A percentile compares a stretch with the other conserved stretches of the same genome.
phyloP scores from a whole-genome alignment of 2,329 filamentous ascomycete genomes.

The Paraphoma chrysanthemicola region DNA sequence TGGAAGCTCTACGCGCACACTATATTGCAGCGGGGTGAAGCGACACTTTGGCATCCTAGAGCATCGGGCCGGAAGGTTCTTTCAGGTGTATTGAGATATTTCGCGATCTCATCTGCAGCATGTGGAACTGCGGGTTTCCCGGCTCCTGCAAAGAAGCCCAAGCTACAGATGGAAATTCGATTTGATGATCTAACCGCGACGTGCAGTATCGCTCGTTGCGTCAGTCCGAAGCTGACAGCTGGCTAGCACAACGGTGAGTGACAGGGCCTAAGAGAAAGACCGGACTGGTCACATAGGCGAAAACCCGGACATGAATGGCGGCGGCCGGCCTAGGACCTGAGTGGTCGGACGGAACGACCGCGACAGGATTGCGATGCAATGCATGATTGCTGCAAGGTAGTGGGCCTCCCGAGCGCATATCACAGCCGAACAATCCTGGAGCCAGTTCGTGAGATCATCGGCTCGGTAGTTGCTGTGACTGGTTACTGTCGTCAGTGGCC shows the following conservation, averaged over 20 bases:
- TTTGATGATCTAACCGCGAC: background rate
- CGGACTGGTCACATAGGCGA: no score
- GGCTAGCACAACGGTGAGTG: background rate
- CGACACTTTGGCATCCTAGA: background rate
- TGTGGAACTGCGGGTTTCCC: no score
- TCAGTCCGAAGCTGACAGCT: background rate
- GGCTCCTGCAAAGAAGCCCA: background rate
- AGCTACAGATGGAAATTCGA: background rate
- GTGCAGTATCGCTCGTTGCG: background rate
- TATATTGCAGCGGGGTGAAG: background rate
- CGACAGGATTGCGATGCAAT: background rate
- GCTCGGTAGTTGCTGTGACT: background rate
- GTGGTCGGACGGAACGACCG: background rate
- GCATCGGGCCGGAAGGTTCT: background rate
- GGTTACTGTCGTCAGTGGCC: background rate
- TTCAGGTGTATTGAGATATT: background rate
- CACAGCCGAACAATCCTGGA: background rate
- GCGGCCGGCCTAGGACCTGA: background rate
- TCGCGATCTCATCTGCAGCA: background rate
- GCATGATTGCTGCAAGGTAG: conserved; percentile 3
- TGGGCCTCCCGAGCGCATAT: background rate
- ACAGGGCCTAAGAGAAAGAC: background rate
- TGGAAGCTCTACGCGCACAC: background rate
- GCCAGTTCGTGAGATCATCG: background rate
- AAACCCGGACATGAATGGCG: no score